A percentile compares a stretch with the other conserved stretches of the same genome.
Conservation (phyloP, 306 rosid genomes). For the Lupinus albus region DNA sequence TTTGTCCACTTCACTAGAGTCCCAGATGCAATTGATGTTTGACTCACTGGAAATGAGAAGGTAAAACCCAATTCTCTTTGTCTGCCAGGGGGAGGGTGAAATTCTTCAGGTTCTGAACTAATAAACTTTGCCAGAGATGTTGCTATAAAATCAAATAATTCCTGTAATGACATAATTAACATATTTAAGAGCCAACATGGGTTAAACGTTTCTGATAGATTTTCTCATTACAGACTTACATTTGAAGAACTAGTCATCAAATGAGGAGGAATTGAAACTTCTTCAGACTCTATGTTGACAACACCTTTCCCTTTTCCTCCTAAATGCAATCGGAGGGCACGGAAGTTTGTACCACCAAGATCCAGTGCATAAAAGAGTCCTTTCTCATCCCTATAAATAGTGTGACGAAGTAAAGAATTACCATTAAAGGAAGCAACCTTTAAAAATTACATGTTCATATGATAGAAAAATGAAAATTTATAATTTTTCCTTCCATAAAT, state of each 20-base stretch:
- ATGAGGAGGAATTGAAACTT: slow-evolving; percentile 94
- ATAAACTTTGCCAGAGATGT: slow-evolving; percentile 74
- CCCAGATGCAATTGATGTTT: slow-evolving; percentile 85
- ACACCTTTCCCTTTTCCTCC: slow-evolving; percentile 79
- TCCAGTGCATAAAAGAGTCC: slow-evolving; percentile 92
- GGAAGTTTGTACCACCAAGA: slow-evolving; percentile 98
- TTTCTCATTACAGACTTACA: slow-evolving; percentile 60
- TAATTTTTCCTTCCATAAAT: not conserved
- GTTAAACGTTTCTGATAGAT: slow-evolving; percentile 23
- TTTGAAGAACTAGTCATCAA: slow-evolving; percentile 84
- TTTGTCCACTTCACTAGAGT: slow-evolving; percentile 92
- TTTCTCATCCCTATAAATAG: slow-evolving; percentile 69
- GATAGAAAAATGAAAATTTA: not conserved
- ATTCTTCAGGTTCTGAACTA: slow-evolving; percentile 76
- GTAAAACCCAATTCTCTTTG: slow-evolving; percentile 98
- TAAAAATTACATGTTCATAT: not conserved
- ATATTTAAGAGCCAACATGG: slow-evolving; percentile 28
- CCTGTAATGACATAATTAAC: slow-evolving; percentile 62
- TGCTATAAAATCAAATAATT: slow-evolving; percentile 83
- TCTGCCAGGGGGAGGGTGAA: slow-evolving; percentile 78
- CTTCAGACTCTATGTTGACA: slow-evolving; percentile 55
- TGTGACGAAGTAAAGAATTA: slow-evolving; percentile 27
- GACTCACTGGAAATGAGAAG: slow-evolving; percentile 93
- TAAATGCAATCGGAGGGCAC: slow-evolving; percentile 81
- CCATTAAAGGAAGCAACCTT: not conserved